Base-by-base conservation (phyloP, 129 eudicot genomes). In the Silybum marianum region DNA sequence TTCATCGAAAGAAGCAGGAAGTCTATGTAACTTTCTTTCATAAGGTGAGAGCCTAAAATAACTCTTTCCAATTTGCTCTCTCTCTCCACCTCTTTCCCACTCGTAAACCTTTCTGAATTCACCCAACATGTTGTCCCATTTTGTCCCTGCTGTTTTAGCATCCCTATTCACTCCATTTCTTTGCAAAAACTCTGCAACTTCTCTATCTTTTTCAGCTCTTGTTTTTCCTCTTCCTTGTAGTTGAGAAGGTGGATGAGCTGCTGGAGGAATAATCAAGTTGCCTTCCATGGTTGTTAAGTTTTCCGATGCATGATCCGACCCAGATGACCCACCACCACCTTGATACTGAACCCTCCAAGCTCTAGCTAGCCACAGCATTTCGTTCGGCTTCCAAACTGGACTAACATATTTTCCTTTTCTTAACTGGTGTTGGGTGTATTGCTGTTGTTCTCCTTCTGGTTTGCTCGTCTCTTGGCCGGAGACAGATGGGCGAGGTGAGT, bases 101-200 rank as follows among this genome's bases (percentile, higher is more conserved):
- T 90, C 94, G 68, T 85, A 90, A 42, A 92, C 97, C 75, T 88
- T 92, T 51, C 97, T 69, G 51, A 90, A 92, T 51, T 92, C 97
- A 7, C 97, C 97, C 87, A 92, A 87, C 97, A 92, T 90, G 76
- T 92, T 92, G 21, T 92, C 97, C 97, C 97, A 92, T 65, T 92
- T 92, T 0, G 97, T 92, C 2, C 97, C 97, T 0, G 97, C 95
- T 0, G 93, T 90, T 65, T 92, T 92, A 0, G 97, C 95, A 60
- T 92, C 97, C 14, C 97, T 84, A 14, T 81, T 88, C 18, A 92
- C 93, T 0, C 97, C 97, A 66, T 92, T 89, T 36, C 85, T 69
- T 60, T 80, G 89, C 44, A 92, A 60, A 73, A 80, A 92, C 62
- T 90, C 95, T 0, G 97, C 91, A 3, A 92, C 97, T 78, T 92